A percentile compares a stretch with the other conserved stretches of the same genome.
These are phyloP conservation scores for Micractinium conductrix DNA, from an alignment of 139 green algal species.

Conservation along the genomic window DNA sequence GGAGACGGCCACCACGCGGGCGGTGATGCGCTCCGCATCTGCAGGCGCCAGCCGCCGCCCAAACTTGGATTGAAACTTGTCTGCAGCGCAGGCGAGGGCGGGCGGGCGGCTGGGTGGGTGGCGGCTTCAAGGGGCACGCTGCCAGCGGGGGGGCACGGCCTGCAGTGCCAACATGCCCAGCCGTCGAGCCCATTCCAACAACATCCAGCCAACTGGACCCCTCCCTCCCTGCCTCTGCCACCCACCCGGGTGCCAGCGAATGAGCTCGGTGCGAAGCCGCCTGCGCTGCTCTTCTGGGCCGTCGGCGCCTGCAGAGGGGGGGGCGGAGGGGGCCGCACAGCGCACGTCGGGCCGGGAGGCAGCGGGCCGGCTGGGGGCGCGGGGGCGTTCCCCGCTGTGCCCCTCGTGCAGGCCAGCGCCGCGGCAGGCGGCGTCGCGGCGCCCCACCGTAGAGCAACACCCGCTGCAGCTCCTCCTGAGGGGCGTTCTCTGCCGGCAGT, in stretches of 20 bases:
- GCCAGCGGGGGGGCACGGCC: too few relatives aligned
- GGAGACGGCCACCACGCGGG: slow-evolving; percentile 46
- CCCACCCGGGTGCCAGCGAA: slow-evolving; percentile 64
- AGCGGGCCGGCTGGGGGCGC: background rate
- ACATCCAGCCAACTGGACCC: too few relatives aligned
- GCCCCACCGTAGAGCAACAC: slow-evolving; percentile 43
- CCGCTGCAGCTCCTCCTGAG: slow-evolving; percentile 33
- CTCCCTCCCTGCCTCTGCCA: too few relatives aligned
- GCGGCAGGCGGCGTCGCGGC: too few relatives aligned
- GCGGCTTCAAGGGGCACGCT: background rate
- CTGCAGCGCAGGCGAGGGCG: background rate
- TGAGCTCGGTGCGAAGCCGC: slow-evolving; percentile 54
- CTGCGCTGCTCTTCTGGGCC: slow-evolving; percentile 25
- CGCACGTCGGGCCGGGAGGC: too few relatives aligned
- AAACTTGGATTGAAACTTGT: slow-evolving; percentile 64
- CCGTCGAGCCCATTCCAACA: too few relatives aligned
- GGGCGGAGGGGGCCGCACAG: background rate
- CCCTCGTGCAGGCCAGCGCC: too few relatives aligned
- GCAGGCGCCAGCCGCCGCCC: slow-evolving; percentile 35
- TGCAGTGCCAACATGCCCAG: too few relatives aligned
- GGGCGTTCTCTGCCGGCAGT: background rate
- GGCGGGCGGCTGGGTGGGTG: background rate
- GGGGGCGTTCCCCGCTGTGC: too few relatives aligned
- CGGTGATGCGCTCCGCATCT: slow-evolving; percentile 41
- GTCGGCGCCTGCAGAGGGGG: background rate